A percentile compares a stretch with the other conserved stretches of the same genome.
Evolutionary conservation across 345 rosid genomes (phyloP).

Genomic region (Raphanus raphanistrum): DNA sequence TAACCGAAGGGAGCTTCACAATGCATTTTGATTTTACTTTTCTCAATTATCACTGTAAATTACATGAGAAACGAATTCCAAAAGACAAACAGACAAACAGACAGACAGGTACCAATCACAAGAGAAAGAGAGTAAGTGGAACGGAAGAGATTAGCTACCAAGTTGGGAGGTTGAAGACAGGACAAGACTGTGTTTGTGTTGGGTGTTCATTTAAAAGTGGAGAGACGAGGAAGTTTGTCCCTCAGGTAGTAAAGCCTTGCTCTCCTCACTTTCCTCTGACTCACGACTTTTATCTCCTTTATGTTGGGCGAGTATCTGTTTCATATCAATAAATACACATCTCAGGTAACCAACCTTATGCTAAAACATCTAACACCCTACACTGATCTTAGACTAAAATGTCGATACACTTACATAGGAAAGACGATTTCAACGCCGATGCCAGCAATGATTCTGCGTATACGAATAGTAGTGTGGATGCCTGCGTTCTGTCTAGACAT

Average conservation of each 20-base stretch:
- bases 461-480: slow-evolving; percentile 79
- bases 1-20: not conserved
- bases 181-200: slow-evolving; percentile 2
- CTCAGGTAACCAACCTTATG: not conserved
- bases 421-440: slow-evolving; percentile 74
- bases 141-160: slow-evolving; percentile 4
- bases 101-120: slow-evolving; percentile 1
- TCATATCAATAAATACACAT: not conserved
- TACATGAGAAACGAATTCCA: slow-evolving; percentile 16
- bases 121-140: not conserved
- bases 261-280: slow-evolving; percentile 84
- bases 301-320: slow-evolving; percentile 81
- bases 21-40: slow-evolving; percentile 16
- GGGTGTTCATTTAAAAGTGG: slow-evolving; percentile 71
- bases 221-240: slow-evolving; percentile 90
- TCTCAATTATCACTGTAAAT: not conserved
- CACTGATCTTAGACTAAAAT: no score
- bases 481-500: slow-evolving; percentile 88
- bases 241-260: slow-evolving; percentile 86
- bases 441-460: slow-evolving; percentile 85
- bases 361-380: not conserved
- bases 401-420: slow-evolving; percentile 44
- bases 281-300: slow-evolving; percentile 72
- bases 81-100: not conserved
- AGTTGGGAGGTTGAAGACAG: slow-evolving; percentile 5